Percentiles rank a stretch among this genome's conserved stretches.
These are phyloP conservation scores for Pleurotus pulmonarius DNA, from an alignment of 768 basidiomycete genomes.

Conservation along the genomic window DNA sequence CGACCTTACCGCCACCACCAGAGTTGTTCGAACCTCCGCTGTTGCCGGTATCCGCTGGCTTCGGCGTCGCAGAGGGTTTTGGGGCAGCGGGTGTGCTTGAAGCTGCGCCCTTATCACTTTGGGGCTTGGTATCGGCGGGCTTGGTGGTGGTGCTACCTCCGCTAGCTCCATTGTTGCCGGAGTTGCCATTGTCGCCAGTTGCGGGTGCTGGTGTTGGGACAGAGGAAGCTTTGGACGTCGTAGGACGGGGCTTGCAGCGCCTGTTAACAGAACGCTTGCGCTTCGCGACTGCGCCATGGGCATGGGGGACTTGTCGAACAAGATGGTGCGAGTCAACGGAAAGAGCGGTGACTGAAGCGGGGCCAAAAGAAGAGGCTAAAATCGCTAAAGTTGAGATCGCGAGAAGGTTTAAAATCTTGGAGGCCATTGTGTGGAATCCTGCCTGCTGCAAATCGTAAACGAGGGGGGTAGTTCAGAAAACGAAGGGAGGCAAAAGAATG, in stretches of 20 bases:
- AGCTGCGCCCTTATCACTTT: too few relatives aligned
- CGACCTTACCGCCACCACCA: slow-evolving; percentile 41
- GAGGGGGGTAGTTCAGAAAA: slow-evolving; percentile 15
- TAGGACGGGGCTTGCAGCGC: slow-evolving; percentile 56
- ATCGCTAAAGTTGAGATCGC: slow-evolving; percentile 57
- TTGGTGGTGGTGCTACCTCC: slow-evolving; percentile 34
- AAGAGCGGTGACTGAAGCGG: slow-evolving; percentile 50
- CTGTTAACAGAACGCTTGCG: slow-evolving; percentile 45
- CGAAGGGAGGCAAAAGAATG: slow-evolving; percentile 9
- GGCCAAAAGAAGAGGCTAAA: slow-evolving; percentile 44
- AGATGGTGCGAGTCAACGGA: slow-evolving; percentile 36
- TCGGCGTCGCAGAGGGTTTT: slow-evolving; percentile 44
- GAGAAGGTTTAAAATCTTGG: slow-evolving; percentile 55
- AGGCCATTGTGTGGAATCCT: slow-evolving; percentile 34
- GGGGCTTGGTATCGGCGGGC: slow-evolving; percentile 41
- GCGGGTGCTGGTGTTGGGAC: slow-evolving; percentile 9
- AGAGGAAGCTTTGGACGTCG: slow-evolving; percentile 16
- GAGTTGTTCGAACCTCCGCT: slow-evolving; percentile 9
- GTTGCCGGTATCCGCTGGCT: slow-evolving; percentile 32
- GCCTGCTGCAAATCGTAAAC: slow-evolving; percentile 16
- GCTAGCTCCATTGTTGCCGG: slow-evolving; percentile 11
- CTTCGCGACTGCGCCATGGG: slow-evolving; percentile 43
- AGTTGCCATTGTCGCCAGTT: not conserved
- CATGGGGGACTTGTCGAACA: slow-evolving; percentile 41
- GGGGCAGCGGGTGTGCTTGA: too few relatives aligned